Base-by-base conservation (phyloP, 805 yeast genomes). In the Myxozyma geophila region DNA sequence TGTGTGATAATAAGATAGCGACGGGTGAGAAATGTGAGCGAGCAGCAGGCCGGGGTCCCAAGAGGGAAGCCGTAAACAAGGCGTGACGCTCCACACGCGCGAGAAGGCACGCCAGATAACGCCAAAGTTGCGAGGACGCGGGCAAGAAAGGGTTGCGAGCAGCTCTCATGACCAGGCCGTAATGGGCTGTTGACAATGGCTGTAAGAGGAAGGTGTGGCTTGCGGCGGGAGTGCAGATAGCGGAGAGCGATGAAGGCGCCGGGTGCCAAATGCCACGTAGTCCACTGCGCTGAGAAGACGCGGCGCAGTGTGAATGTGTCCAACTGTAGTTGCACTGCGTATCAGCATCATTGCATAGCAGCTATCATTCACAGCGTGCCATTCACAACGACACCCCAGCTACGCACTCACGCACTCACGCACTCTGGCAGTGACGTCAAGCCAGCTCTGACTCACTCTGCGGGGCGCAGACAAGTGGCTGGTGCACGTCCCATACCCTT, bases 351-450 rank as follows among this genome's bases (percentile, higher is more conserved):
- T 28, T 28, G 28, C 5, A 5, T 5, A 28, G 5, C 28, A 28
- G 28, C n/a, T 28, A 28, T 28, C 28, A 28, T 28, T 28, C 28
- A 28, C 28, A 28, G 5, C 28, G 5, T 28, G 5, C 28, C 28
- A 28, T 28, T 28, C 28, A 28, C 28, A 28, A 5, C 28, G 2
- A 28, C 28, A 28, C 7, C 6, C 12, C 17, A 17, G 8, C 47
- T 4, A 2, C 2, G 47, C 50, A 19, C 35, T 3, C 7, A 23
- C 12, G 35, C 35, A 46, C 50, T 28, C 19, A 8, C 48, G 48
- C 57, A 41, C 37, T 48, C 49, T 48, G 12, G 28, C 5, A 9
- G 28, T 53, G 57, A 53, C 57, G 57, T 53, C 57, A 53, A n/a
- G 21, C 47, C 21, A 5, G 7, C 2, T 43, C 47, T 43, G 47